phyloP scores from a whole-genome alignment of 352 stramenopile genomes.

The Blastocystis sp. region DNA sequence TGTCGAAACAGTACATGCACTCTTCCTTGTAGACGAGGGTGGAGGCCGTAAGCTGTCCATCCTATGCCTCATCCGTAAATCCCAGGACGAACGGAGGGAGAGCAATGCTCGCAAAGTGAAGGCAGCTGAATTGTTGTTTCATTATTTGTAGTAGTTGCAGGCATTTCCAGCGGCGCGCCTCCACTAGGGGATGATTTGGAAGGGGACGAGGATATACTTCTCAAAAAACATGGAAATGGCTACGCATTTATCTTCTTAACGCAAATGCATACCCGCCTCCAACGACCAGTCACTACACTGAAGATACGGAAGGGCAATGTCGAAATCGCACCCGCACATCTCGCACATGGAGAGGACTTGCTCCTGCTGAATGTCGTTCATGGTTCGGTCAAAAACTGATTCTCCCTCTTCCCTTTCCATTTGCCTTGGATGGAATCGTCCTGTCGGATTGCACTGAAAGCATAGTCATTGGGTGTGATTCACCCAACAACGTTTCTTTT shows the following conservation, averaged over 20 bases:
- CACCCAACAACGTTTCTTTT: no score
- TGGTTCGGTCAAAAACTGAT: background rate
- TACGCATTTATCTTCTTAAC: slow-evolving; percentile 1
- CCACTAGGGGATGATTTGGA: slow-evolving; percentile 11
- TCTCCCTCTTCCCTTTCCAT: no score
- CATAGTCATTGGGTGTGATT: no score
- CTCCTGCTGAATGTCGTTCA: slow-evolving; percentile 56
- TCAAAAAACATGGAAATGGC: slow-evolving; percentile 60
- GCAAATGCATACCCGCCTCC: slow-evolving; percentile 14
- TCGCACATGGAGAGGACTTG: slow-evolving; percentile 13
- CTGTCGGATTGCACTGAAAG: no score
- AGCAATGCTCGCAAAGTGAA: no score
- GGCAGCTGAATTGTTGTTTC: background rate
- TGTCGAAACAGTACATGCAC: slow-evolving; percentile 56
- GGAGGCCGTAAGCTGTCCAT: background rate
- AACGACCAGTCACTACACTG: slow-evolving; percentile 34
- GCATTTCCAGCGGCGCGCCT: slow-evolving; percentile 31
- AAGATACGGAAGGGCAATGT: slow-evolving; percentile 43
- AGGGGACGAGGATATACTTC: slow-evolving; percentile 1
- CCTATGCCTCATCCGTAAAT: background rate
- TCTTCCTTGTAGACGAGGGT: slow-evolving; percentile 56
- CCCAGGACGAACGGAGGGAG: background rate
- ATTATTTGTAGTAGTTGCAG: background rate
- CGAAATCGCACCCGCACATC: slow-evolving; percentile 51
- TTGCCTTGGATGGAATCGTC: no score